phyloP scores from a whole-genome alignment of 306 rosid genomes.

The Rosa persica region DNA sequence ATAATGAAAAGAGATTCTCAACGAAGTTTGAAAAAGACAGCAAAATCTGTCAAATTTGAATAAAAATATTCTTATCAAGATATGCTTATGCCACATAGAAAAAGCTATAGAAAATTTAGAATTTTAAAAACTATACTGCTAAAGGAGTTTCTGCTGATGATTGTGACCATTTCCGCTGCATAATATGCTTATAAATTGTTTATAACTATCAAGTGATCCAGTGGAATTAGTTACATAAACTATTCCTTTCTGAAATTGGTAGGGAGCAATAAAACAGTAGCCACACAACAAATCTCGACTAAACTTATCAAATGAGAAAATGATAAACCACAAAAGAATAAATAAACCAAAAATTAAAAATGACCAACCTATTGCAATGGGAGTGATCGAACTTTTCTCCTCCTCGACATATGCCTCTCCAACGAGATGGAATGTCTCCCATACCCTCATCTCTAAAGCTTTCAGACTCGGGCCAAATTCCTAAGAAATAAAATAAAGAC shows the following conservation, averaged over 20 bases:
- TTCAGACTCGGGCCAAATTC: constrained; percentile 67
- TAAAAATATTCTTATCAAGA: not conserved
- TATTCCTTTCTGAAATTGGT: not conserved
- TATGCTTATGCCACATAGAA: not conserved
- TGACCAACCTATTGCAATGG: constrained; percentile 46
- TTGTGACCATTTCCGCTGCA: not conserved
- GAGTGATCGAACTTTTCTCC: constrained; percentile 48
- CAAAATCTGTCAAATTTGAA: not conserved
- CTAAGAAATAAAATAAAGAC: constrained; percentile 18
- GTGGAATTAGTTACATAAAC: not conserved
- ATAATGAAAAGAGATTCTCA: not conserved
- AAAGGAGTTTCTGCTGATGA: no score
- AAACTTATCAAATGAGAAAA: not conserved
- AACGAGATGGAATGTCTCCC: constrained; percentile 48
- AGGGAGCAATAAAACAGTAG: not conserved
- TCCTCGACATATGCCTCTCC: constrained; percentile 57
- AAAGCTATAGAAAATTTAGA: not conserved
- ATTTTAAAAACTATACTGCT: no score
- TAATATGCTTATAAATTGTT: no score
- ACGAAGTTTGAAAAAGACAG: no score
- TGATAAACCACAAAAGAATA: not conserved
- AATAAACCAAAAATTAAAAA: not conserved
- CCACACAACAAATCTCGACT: not conserved
- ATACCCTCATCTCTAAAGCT: constrained; percentile 56
- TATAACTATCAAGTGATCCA: not conserved